Conservation (phyloP, 257 asterid genomes). For the Nicotiana paniculata region DNA sequence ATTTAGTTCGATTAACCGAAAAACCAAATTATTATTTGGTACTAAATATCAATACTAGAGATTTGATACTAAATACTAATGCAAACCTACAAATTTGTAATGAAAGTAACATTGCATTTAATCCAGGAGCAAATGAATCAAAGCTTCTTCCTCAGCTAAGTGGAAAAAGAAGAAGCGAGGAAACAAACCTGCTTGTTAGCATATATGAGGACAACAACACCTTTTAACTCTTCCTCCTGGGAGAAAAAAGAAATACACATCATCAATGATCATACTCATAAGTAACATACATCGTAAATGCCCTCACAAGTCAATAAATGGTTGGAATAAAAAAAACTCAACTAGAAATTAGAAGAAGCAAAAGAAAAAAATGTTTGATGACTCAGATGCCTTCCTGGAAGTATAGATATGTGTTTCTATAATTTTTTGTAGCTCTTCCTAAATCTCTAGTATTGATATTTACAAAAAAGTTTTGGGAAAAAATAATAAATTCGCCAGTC, state of each 20-base stretch:
- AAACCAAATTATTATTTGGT: too few species aligned
- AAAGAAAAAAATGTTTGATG: background rate
- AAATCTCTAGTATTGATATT: too few species aligned
- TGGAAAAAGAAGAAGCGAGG: background rate
- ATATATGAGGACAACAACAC: conserved; percentile 42
- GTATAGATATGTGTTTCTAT: background rate
- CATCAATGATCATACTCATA: background rate
- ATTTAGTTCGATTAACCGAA: too few species aligned
- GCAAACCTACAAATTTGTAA: background rate
- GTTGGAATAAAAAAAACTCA: background rate
- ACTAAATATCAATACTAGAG: too few species aligned
- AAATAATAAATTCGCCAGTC: too few species aligned
- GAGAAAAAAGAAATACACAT: background rate
- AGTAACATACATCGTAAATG: background rate
- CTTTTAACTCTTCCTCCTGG: conserved; percentile 32
- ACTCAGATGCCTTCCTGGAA: background rate
- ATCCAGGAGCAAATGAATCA: background rate
- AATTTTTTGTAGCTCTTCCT: background rate
- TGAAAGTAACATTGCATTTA: background rate
- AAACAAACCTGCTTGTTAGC: conserved; percentile 33
- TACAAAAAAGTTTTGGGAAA: too few species aligned
- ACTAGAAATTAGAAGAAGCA: background rate
- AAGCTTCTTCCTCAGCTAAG: background rate
- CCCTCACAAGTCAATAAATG: conserved; percentile 2
- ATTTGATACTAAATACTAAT: background rate